phyloP scores from a whole-genome alignment of 2,329 filamentous ascomycete species.

The Hirsutella thompsonii region DNA sequence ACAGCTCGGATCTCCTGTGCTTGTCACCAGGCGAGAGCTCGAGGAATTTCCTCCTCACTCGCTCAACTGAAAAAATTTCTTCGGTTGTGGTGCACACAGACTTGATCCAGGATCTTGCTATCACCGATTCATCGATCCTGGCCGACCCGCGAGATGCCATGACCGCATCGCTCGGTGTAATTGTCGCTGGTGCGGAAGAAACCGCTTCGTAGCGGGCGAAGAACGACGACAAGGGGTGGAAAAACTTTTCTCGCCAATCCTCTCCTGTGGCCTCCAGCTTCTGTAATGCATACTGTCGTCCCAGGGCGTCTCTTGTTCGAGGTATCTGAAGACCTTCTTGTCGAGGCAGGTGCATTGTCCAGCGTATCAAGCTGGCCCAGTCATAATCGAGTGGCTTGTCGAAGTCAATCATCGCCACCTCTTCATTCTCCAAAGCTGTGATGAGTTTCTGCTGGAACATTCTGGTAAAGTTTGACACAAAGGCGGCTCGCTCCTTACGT shows the following conservation, averaged over 20 bases:
- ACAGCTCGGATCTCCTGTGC: constrained; percentile 26
- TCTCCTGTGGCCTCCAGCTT: constrained; percentile 17
- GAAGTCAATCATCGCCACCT: constrained; percentile 50
- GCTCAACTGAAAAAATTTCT: constrained; percentile 31
- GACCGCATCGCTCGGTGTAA: constrained; percentile 10
- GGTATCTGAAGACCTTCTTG: constrained; percentile 36
- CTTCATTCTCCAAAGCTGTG: constrained; percentile 48
- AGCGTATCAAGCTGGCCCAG: constrained; percentile 53
- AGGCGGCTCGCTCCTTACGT: constrained; percentile 35
- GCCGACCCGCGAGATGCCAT: constrained; percentile 1
- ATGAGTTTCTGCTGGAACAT: constrained; percentile 56
- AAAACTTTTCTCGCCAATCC: constrained; percentile 46
- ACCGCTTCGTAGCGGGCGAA: constrained; percentile 44
- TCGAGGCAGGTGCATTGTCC: constrained; percentile 44
- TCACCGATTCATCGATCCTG: constrained; percentile 16
- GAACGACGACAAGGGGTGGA: constrained; percentile 37
- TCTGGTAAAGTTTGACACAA: constrained; percentile 39
- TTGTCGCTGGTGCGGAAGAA: constrained; percentile 32
- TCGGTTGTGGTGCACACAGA: constrained; percentile 42
- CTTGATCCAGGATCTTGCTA: constrained; percentile 47
- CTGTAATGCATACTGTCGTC: constrained; percentile 27
- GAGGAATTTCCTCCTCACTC: constrained; percentile 37
- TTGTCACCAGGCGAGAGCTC: constrained; percentile 29
- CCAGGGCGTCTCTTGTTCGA: constrained; percentile 28
- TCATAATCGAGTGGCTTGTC: constrained; percentile 52